Evolutionary conservation across 1,139 yeast genomes (phyloP).

Genomic region (Nakaseomyces kungkrabaensis): DNA sequence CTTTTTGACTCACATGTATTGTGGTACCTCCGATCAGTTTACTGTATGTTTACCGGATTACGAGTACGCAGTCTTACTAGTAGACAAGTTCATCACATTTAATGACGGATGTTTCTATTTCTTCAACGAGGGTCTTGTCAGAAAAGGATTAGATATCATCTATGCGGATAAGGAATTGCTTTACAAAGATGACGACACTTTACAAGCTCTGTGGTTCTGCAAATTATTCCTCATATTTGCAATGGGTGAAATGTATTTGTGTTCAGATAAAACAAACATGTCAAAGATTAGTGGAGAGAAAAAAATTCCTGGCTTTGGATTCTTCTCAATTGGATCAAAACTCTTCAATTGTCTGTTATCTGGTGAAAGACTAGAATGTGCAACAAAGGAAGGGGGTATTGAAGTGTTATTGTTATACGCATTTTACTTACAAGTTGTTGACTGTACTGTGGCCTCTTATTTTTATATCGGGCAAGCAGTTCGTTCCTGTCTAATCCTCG

Average conservation of each 20-base stretch:
- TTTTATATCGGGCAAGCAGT: slow-evolving; percentile 73
- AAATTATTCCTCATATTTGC: slow-evolving; percentile 68
- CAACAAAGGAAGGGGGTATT: slow-evolving; percentile 72
- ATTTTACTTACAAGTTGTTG: slow-evolving; percentile 75
- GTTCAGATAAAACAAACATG: slow-evolving; percentile 41
- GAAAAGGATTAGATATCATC: slow-evolving; percentile 50
- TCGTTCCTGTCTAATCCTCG: slow-evolving; percentile 62
- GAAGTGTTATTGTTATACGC: slow-evolving; percentile 72
- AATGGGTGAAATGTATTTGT: slow-evolving; percentile 76
- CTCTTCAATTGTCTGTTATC: slow-evolving; percentile 66
- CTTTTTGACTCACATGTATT: not conserved
- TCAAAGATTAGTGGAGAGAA: slow-evolving; percentile 30
- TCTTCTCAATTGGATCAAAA: slow-evolving; percentile 67
- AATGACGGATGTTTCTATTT: slow-evolving; percentile 83
- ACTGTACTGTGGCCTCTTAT: slow-evolving; percentile 73
- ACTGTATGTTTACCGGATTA: slow-evolving; percentile 43
- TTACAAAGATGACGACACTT: slow-evolving; percentile 40
- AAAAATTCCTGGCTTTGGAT: slow-evolving; percentile 66
- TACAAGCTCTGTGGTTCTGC: slow-evolving; percentile 76
- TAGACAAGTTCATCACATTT: slow-evolving; percentile 67
- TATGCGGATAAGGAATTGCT: slow-evolving; percentile 35
- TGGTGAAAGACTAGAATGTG: slow-evolving; percentile 68
- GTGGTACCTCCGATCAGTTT: not conserved
- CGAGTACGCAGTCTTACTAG: slow-evolving; percentile 63
- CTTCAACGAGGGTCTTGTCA: slow-evolving; percentile 71